A percentile compares a stretch with the other conserved stretches of the same genome.
phyloP scores from a whole-genome alignment of 176 grass and related monocot species.

The Aegilops longissima region DNA sequence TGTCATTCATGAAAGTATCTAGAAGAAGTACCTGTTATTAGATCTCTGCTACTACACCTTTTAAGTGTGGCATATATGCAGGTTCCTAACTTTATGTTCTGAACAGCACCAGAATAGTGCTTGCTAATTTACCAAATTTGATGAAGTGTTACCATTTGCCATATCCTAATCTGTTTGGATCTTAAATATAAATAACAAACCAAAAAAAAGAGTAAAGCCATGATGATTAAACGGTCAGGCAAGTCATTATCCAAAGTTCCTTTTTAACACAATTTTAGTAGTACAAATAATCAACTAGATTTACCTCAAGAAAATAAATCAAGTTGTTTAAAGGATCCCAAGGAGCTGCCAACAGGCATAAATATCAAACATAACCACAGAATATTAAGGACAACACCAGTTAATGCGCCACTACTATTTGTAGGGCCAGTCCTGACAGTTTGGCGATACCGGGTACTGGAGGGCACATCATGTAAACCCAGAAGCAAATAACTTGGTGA shows the following conservation, averaged over 20 bases:
- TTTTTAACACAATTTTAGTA: background rate
- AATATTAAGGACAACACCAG: background rate
- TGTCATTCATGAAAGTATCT: background rate
- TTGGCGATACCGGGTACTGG: background rate
- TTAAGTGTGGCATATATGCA: background rate
- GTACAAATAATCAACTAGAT: background rate
- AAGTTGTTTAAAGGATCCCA: background rate
- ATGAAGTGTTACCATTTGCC: background rate
- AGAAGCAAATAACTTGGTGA: constrained; percentile 13
- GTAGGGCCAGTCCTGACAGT: background rate
- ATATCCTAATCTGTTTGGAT: background rate
- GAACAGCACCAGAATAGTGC: background rate
- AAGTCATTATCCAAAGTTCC: background rate
- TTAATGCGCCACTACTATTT: background rate
- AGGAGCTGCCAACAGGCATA: background rate
- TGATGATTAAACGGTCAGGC: background rate
- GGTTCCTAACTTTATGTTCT: background rate
- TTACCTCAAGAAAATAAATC: background rate
- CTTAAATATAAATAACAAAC: background rate
- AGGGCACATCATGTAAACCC: background rate
- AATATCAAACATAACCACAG: constrained; percentile 11
- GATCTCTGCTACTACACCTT: background rate
- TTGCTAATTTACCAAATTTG: background rate
- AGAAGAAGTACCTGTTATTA: background rate
- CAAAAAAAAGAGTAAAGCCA: background rate